A percentile compares a stretch with the other conserved stretches of the same genome.
phyloP scores from a whole-genome alignment of 225 moss, liverwort and hornwort genomes.

The Takakia lepidozioides region DNA sequence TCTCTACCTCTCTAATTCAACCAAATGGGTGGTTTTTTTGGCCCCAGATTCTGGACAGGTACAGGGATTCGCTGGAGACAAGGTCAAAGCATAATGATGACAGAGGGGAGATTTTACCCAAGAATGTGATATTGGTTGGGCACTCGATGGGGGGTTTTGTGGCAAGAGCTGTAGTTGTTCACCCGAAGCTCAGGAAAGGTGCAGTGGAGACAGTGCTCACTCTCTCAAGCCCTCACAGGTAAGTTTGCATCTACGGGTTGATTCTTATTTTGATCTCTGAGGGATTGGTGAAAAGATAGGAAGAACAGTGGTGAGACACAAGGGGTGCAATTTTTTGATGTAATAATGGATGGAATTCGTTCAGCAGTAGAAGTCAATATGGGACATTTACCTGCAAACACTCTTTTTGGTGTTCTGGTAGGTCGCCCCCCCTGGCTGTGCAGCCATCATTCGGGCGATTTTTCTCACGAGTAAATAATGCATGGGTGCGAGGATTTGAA shows the following conservation, averaged over 20 bases:
- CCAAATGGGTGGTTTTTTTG: background rate
- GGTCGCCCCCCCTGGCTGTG: constrained; percentile 86
- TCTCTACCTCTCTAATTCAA: background rate
- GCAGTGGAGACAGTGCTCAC: constrained; percentile 85
- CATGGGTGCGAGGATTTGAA: constrained; percentile 79
- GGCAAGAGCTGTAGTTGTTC: constrained; percentile 92
- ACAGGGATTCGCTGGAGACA: constrained; percentile 85
- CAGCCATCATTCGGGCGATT: constrained; percentile 95
- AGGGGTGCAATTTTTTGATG: too few relatives aligned
- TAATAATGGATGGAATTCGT: background rate
- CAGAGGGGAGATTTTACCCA: constrained; percentile 72
- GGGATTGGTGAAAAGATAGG: background rate
- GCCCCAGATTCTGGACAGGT: constrained; percentile 82
- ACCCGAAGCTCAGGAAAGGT: constrained; percentile 76
- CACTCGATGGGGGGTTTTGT: constrained; percentile 99
- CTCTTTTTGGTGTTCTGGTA: constrained; percentile 12
- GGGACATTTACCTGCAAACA: background rate
- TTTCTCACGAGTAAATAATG: constrained; percentile 85
- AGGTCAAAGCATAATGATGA: constrained; percentile 86
- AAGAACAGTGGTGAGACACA: background rate
- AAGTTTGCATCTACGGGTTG: constrained; percentile 10
- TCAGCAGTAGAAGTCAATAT: background rate
- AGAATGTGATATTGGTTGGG: constrained; percentile 84
- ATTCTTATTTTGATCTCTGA: constrained; percentile 4
- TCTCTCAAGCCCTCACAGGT: constrained; percentile 94